Evolutionary conservation across 768 basidiomycete genomes (phyloP), one percentile per base, ranked within the genome.

Genomic region (Pleurotus platypus): DNA sequence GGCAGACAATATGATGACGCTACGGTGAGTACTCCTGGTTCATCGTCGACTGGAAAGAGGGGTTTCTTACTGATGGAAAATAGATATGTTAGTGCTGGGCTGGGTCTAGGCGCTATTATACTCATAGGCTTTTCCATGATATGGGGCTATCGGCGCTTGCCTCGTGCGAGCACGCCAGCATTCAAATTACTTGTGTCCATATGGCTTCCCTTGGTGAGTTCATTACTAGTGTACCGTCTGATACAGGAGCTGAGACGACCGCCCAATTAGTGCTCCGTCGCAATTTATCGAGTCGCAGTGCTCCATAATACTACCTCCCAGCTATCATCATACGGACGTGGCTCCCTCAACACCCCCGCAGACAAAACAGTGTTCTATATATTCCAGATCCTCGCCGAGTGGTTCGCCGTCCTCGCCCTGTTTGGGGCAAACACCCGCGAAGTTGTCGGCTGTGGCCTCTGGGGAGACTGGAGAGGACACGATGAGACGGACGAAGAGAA

Each of bases 321-420:
- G 2, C 62, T 77, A n/a, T 58, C 57, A 2, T 75, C 69, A 0
- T 62, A 27, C 13, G 69, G 57, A 1, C 68, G 72, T 13, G 71
- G 64, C 27, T 66, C 71, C 0, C 64, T 72, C n/a, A 75, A 76
- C 60, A 70, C 67, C 12, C 50, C 64, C 2, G 51, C 53, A 12
- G 72, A 69, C 20, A 79, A 79, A 63, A 70, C 70, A 1, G 57
- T 62, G 0, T 79, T 80, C 61, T 80, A 80, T 57, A 60, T 78
- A 11, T 72, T 77, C 56, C 77, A 79, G 53, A 66, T 73, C n/a
- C 61, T 78, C 3, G 77, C 77, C 2, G 78, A 79, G 58, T 78
- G 75, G 75, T 38, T 76, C 20, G 65, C 69, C 6, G 67, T 59
- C 42, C 55, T 60, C 7, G 49, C 71, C 16, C 53, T 77, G 16